Evolutionary conservation across 1,139 yeast species (phyloP).

Genomic region (Debaryomycetaceae sp.): DNA sequence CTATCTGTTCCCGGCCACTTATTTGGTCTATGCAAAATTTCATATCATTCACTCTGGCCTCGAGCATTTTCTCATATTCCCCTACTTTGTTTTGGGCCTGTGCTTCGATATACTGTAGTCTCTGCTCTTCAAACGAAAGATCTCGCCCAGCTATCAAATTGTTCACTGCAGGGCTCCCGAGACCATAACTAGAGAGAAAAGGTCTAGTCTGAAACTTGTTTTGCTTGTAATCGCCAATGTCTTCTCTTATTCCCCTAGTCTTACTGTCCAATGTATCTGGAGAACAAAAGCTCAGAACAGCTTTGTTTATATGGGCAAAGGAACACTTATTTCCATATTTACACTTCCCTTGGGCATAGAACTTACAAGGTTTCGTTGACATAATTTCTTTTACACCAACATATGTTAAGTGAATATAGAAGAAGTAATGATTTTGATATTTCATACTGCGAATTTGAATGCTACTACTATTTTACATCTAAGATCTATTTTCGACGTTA

Average conservation of each 20-base stretch:
- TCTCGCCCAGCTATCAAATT: slow-evolving; percentile 51
- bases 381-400: background rate
- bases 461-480: background rate
- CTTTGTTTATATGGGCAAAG: slow-evolving; percentile 15
- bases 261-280: slow-evolving; percentile 8
- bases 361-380: slow-evolving; percentile 13
- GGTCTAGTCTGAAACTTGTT: slow-evolving; percentile 14
- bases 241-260: slow-evolving; percentile 13
- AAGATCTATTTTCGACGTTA: background rate
- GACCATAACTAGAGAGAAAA: slow-evolving; percentile 24
- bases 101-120: slow-evolving; percentile 48
- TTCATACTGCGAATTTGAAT: background rate
- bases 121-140: slow-evolving; percentile 53
- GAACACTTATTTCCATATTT: slow-evolving; percentile 20
- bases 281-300: slow-evolving; percentile 8
- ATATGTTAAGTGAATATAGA: no score
- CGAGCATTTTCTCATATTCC: slow-evolving; percentile 38
- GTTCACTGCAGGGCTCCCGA: slow-evolving; percentile 24
- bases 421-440: background rate
- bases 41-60: slow-evolving; percentile 46
- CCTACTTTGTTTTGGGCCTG: slow-evolving; percentile 29
- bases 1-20: slow-evolving; percentile 40
- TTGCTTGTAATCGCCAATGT: slow-evolving; percentile 10
- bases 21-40: slow-evolving; percentile 38
- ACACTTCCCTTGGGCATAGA: slow-evolving; percentile 20